These are phyloP conservation scores for Ophiostoma australiae DNA, from an alignment of 2,329 filamentous ascomycete genomes.

Conservation along the genomic window DNA sequence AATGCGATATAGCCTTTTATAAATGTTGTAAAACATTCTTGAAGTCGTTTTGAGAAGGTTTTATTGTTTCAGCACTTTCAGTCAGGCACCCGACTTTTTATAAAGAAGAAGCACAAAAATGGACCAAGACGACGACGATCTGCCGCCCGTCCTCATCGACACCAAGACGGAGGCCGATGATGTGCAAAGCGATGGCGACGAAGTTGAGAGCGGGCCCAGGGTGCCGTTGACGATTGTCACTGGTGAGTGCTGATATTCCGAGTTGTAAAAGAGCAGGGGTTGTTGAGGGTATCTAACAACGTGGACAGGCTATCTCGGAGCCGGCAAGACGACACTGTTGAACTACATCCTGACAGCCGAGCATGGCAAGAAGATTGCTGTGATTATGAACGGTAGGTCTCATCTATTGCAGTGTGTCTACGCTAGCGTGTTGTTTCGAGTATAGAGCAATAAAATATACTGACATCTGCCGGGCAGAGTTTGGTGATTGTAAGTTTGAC, in stretches of 20 bases:
- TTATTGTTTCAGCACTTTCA: background rate
- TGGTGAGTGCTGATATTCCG: slow-evolving; percentile 40
- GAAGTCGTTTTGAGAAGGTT: background rate
- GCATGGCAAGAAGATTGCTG: slow-evolving; percentile 96
- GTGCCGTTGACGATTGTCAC: slow-evolving; percentile 84
- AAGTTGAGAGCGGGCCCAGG: slow-evolving; percentile 54
- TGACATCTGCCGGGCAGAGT: slow-evolving; percentile 51
- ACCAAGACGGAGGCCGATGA: slow-evolving; percentile 35
- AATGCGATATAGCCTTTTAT: background rate
- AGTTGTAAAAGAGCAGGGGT: too few species aligned
- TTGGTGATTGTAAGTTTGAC: slow-evolving; percentile 47
- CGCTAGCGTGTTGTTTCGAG: background rate
- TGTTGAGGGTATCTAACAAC: too few species aligned
- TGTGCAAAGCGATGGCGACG: slow-evolving; percentile 26
- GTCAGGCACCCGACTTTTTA: background rate
- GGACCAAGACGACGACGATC: slow-evolving; percentile 53
- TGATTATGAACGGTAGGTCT: slow-evolving; percentile 77
- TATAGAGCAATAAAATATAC: background rate
- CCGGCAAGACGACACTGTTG: slow-evolving; percentile 89
- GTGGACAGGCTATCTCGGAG: slow-evolving; percentile 69
- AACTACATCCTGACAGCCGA: slow-evolving; percentile 94
- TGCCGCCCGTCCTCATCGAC: slow-evolving; percentile 60
- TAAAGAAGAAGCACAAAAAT: background rate
- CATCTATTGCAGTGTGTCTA: too few species aligned
- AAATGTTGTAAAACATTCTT: background rate